Conservation (phyloP, 495 filamentous ascomycete genomes). For the Cenococcum geophilum region DNA sequence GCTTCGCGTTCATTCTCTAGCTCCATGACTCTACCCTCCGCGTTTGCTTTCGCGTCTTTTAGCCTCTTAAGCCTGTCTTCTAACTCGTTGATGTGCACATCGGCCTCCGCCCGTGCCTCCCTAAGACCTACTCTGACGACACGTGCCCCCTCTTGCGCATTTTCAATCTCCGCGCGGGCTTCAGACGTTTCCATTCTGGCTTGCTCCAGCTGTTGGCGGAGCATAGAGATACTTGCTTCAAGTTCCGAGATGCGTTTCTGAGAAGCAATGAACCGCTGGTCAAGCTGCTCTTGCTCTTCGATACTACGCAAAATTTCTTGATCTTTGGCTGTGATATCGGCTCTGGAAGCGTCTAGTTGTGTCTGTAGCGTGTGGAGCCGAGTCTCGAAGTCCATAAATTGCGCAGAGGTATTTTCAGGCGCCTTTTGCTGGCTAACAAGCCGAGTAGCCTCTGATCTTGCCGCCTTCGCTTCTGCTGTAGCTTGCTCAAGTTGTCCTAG, state of each 20-base stretch:
- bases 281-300: slow-evolving; percentile 21
- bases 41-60: slow-evolving; percentile 14
- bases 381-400: slow-evolving; percentile 7
- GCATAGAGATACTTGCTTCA: slow-evolving; percentile 16
- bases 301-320: slow-evolving; percentile 20
- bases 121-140: slow-evolving; percentile 12
- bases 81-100: slow-evolving; percentile 11
- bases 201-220: slow-evolving; percentile 25
- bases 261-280: slow-evolving; percentile 14
- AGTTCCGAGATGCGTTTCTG: slow-evolving; percentile 19
- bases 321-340: slow-evolving; percentile 18
- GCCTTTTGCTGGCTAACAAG: slow-evolving; percentile 2
- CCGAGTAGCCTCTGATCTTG: slow-evolving; percentile 5
- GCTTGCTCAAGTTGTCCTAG: slow-evolving; percentile 19
- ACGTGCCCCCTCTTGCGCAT: slow-evolving; percentile 15
- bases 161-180: slow-evolving; percentile 13
- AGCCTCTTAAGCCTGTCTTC: slow-evolving; percentile 21
- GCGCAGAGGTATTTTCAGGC: background rate
- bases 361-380: slow-evolving; percentile 15
- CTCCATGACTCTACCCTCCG: slow-evolving; percentile 12
- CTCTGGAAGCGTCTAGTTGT: slow-evolving; percentile 14
- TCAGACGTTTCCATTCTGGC: slow-evolving; percentile 12
- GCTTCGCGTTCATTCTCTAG: slow-evolving; percentile 3
- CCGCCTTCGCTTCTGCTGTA: slow-evolving; percentile 13
- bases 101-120: slow-evolving; percentile 19